A percentile compares a stretch with the other conserved stretches of the same genome.
phyloP scores from a whole-genome alignment of 2,329 filamentous ascomycete genomes.

The Chalaropsis ovoidea region DNA sequence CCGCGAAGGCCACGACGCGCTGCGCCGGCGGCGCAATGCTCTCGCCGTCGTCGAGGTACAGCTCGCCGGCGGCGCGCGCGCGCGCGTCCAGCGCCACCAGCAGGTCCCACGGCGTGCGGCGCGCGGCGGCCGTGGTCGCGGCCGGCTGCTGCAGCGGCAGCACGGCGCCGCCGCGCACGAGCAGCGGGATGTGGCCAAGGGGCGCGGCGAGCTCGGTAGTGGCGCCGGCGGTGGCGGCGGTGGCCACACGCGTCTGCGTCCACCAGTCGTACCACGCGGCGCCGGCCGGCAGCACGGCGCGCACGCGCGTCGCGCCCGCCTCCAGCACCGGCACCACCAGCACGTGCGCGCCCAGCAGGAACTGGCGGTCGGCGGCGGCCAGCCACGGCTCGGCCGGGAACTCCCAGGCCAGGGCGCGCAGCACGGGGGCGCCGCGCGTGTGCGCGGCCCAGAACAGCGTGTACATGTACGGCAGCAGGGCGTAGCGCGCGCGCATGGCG shows the following conservation, averaged over 20 bases:
- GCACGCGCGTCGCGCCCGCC: slow-evolving; percentile 37
- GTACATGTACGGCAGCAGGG: slow-evolving; percentile 73
- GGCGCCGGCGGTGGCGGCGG: slow-evolving; percentile 18
- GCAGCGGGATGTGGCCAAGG: slow-evolving; percentile 49
- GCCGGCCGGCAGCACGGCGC: slow-evolving; percentile 40
- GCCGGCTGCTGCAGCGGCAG: slow-evolving; percentile 50
- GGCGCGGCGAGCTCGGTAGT: slow-evolving; percentile 27
- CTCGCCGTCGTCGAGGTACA: slow-evolving; percentile 73
- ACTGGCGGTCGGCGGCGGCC: slow-evolving; percentile 41
- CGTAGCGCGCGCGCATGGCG: slow-evolving; percentile 63
- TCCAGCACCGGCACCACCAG: slow-evolving; percentile 42
- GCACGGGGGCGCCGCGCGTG: slow-evolving; percentile 50
- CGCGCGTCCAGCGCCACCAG: slow-evolving; percentile 54
- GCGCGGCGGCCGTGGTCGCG: slow-evolving; percentile 54
- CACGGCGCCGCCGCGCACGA: slow-evolving; percentile 55
- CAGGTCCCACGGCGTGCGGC: slow-evolving; percentile 58
- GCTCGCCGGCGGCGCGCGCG: slow-evolving; percentile 53
- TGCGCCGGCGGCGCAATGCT: slow-evolving; percentile 50
- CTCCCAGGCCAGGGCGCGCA: slow-evolving; percentile 62
- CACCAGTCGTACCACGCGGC: slow-evolving; percentile 45
- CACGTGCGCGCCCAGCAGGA: slow-evolving; percentile 41
- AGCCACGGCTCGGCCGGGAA: slow-evolving; percentile 47
- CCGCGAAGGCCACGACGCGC: slow-evolving; percentile 44
- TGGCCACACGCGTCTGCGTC: slow-evolving; percentile 38
- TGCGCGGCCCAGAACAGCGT: slow-evolving; percentile 56